A percentile compares a stretch with the other conserved stretches of the same genome.
phyloP scores from a whole-genome alignment of 116 monocot genomes.

The Zostera marina region DNA sequence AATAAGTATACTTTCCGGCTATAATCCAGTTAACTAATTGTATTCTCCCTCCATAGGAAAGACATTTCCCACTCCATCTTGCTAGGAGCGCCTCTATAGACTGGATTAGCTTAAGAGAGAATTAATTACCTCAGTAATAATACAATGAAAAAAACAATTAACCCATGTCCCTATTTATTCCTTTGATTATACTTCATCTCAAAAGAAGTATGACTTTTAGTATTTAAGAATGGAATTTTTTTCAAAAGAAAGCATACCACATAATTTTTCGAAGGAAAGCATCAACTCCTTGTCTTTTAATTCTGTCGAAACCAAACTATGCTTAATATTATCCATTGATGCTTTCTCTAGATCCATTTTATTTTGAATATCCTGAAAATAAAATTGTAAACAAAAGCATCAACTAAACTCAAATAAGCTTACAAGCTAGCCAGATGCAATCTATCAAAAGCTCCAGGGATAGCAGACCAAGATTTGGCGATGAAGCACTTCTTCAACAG shows the following conservation, averaged over 20 bases:
- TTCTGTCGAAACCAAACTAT: conserved; percentile 24
- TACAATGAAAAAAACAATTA: neutral
- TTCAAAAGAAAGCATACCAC: conserved; percentile 26
- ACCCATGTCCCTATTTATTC: too few species aligned
- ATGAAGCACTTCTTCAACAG: conserved; percentile 55
- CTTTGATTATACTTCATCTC: too few species aligned
- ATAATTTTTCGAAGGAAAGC: conserved; percentile 47
- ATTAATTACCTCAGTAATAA: too few species aligned
- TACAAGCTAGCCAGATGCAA: neutral
- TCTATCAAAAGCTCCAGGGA: neutral
- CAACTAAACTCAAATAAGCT: neutral
- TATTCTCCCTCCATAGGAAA: too few species aligned
- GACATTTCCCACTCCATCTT: too few species aligned
- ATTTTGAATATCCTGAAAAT: conserved; percentile 47
- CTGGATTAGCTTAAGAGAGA: too few species aligned
- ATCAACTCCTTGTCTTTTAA: conserved; percentile 42
- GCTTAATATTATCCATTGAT: conserved; percentile 30
- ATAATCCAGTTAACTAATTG: too few species aligned
- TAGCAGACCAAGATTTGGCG: conserved; percentile 61
- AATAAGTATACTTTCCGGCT: too few species aligned
- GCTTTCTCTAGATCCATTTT: conserved; percentile 51
- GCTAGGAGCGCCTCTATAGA: too few species aligned
- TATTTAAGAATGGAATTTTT: neutral
- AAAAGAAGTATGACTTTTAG: too few species aligned
- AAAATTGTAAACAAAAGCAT: neutral